Base-by-base conservation (phyloP, 2,329 filamentous ascomycete species). In the Pseudocercospora cruenta region DNA sequence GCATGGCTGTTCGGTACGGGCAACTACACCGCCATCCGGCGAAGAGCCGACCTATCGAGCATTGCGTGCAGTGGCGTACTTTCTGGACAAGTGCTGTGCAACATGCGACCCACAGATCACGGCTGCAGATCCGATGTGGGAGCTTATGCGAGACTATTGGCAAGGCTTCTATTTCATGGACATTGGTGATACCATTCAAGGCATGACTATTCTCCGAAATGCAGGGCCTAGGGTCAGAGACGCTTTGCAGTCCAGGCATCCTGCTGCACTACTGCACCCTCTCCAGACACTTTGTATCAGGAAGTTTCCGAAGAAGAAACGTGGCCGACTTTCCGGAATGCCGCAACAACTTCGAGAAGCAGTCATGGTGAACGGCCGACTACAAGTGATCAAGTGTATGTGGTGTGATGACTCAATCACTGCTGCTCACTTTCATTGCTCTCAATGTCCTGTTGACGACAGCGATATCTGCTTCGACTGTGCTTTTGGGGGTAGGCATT, bases 131-230 rank as follows among this genome's bases (percentile, higher is more conserved):
- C 51, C 51, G 10, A 55, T 55, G 51, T 55, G 51, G 51, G 51
- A 55, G 16, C 51, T 55, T 10, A 55, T 55, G 51, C 51, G 51
- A 26, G 51, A 55, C 16, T 55, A 55, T 16, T 55, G 51, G 51
- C 51, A 55, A 31, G 51, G 51, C 26, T 55, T 55, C 26, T 55
- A 55, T 31, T 55, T 55, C 24, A 55, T 55, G 51, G 51, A 55
- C 51, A 55, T 55, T 33, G 51, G 51, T 31, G 51, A 55, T 22
- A 26, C 14, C 22, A n/a, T 55, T 10, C 51, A 55, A 55, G 51
- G 51, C 10, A 55, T 55, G 51, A 19, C 22, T 31, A 33, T 55
- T 31, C 26, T 33, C 3, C 51, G 51, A 26, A 55, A 55, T 55
- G 51, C 51, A 4, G 51, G 51, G 26, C 51, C 51, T 10, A 55